Conservation (phyloP, 163 green algal species). For the Scenedesmus sp. region DNA sequence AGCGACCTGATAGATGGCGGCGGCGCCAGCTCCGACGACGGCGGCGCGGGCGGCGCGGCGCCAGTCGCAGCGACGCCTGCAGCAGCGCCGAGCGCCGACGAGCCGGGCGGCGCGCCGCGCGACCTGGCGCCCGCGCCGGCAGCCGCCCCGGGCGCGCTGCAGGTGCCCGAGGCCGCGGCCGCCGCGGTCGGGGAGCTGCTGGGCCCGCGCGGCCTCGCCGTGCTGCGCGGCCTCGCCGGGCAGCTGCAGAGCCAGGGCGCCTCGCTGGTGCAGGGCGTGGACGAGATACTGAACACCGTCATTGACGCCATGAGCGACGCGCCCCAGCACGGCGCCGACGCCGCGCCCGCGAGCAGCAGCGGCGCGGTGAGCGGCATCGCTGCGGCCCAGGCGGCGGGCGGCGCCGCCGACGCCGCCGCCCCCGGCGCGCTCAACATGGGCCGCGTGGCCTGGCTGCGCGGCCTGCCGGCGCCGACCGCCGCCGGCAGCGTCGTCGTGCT, state of each 20-base stretch:
- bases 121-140: no score
- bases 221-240: neutral
- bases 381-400: conserved; percentile 4
- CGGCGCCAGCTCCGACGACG: neutral
- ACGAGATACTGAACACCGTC: conserved; percentile 21
- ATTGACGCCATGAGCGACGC: conserved; percentile 37
- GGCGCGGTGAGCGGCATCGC: neutral
- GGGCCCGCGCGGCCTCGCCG: conserved; percentile 1
- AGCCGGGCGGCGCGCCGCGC: neutral
- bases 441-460: conserved; percentile 2
- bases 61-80: neutral
- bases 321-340: neutral
- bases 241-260: conserved; percentile 29
- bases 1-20: conserved; percentile 8
- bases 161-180: conserved; percentile 16
- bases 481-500: conserved; percentile 15
- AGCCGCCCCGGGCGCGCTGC: neutral
- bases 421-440: conserved; percentile 6
- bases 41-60: neutral
- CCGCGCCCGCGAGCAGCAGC: neutral
- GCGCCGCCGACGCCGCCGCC: neutral
- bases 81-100: neutral
- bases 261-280: conserved; percentile 7
- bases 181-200: conserved; percentile 14
- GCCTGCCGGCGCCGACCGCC: conserved; percentile 30